Evolutionary conservation across 2,329 filamentous ascomycete species (phyloP).

Genomic region (Phoma sp.): DNA sequence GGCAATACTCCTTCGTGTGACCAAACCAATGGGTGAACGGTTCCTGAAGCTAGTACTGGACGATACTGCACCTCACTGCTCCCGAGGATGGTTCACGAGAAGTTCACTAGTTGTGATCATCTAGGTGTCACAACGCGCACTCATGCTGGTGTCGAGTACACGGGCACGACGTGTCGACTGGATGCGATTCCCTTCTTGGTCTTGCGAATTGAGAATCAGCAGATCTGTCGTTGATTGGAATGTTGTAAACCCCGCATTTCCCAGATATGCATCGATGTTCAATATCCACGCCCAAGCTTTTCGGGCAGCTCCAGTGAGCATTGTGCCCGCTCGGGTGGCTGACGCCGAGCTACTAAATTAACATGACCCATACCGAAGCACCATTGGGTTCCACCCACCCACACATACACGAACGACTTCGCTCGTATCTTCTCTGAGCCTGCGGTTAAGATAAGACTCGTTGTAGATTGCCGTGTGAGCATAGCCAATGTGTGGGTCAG

Average conservation of each 20-base stretch:
- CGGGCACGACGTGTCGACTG: constrained; percentile 31
- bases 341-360: constrained; percentile 18
- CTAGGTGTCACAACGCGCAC: constrained; percentile 26
- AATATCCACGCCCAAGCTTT: constrained; percentile 31
- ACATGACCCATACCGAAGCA: background rate
- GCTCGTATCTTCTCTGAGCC: background rate
- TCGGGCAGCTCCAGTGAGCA: constrained; percentile 34
- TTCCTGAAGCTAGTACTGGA: constrained; percentile 39
- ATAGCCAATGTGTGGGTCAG: background rate
- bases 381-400: constrained; percentile 1
- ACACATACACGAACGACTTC: background rate
- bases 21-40: constrained; percentile 23
- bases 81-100: constrained; percentile 15
- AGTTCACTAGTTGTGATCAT: constrained; percentile 15
- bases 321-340: constrained; percentile 31
- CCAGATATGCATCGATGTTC: constrained; percentile 36
- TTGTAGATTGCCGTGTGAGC: background rate
- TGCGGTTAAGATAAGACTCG: background rate
- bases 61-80: constrained; percentile 21
- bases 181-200: constrained; percentile 20
- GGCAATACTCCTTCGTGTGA: constrained; percentile 19
- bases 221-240: constrained; percentile 29
- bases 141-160: constrained; percentile 27
- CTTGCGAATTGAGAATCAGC: constrained; percentile 23
- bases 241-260: constrained; percentile 47